These are phyloP conservation scores for Nitzschia palea DNA, from an alignment of 108 stramenopile species.

Conservation along the genomic window DNA sequence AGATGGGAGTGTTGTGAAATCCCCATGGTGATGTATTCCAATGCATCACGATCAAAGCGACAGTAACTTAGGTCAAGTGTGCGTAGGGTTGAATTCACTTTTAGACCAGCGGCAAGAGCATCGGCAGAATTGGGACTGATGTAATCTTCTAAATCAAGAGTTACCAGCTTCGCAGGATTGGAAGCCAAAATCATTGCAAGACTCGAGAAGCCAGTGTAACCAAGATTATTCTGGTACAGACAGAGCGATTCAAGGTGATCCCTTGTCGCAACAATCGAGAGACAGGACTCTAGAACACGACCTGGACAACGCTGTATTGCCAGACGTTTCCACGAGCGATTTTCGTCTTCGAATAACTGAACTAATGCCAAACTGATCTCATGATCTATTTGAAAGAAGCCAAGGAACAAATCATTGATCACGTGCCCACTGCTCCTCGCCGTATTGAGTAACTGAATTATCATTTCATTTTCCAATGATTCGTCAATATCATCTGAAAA, in stretches of 20 bases:
- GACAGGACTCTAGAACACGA: background rate
- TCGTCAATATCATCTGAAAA: background rate
- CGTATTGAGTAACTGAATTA: background rate
- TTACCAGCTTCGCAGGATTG: background rate
- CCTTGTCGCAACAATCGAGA: background rate
- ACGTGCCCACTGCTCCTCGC: background rate
- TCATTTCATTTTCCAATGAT: background rate
- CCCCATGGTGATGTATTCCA: background rate
- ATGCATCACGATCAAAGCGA: background rate
- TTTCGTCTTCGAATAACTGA: background rate
- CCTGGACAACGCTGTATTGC: background rate
- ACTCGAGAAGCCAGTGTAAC: background rate
- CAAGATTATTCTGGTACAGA: constrained; percentile 14
- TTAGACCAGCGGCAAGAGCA: background rate
- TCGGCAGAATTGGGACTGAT: background rate
- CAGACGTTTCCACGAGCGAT: background rate
- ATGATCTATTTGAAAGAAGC: constrained; percentile 5
- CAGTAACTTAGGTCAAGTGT: background rate
- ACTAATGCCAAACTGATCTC: background rate
- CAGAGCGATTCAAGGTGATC: background rate
- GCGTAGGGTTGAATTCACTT: background rate
- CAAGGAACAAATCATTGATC: background rate
- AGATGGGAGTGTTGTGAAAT: background rate
- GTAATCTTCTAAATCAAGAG: constrained; percentile 1
- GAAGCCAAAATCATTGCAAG: constrained; percentile 6